Base-by-base conservation (phyloP, 176 grass and related monocot species). In the Rhynchospora breviuscula region DNA sequence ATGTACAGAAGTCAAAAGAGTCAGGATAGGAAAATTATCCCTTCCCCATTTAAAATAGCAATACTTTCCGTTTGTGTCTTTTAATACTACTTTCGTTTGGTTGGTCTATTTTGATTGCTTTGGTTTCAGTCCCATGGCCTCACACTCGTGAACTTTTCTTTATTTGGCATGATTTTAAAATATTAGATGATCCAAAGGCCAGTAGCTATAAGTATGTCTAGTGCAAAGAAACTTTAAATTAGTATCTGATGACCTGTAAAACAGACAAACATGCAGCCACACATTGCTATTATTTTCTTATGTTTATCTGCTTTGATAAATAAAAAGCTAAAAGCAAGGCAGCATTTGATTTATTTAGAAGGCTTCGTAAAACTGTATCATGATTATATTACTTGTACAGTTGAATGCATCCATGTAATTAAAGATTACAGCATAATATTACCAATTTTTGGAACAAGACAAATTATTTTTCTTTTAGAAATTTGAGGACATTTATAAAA, bases 91-190 rank as follows among this genome's bases (percentile, higher is more conserved):
- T 66, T 31, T 29, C 10, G 8, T 72, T 17, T 72, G 9, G 40
- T 72, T 48, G 68, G 68, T 72, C 68, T 72, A 47, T 48, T 48
- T 22, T 72, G 15, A 72, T 72, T 40, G 43, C 68, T 72, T 22
- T 72, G 8, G 44, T 10, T 72, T 48, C n/a, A 48, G 43, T 44
- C 43, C 67, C 68, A 72, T 22, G 7, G 3, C 18, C n/a, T 31
- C 31, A 64, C 21, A 71, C 31, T 46, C 44, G 14, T 10, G 21
- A 71, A 17, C 67, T 14, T 68, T 68, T 40, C 19, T 49, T 48
- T 73, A 48, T 10, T 44, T 8, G 69, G n/a, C 49, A 18, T 73
- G 44, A 22, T 22, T 73, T 49, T 73, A 3, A 2, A 2, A 49
- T 73, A 21, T 11, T 6, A 23, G 12, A 22, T 48, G 69, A 21